These are phyloP conservation scores for Tricholoma sp. DNA, from an alignment of 768 basidiomycete genomes.

Conservation along the genomic window DNA sequence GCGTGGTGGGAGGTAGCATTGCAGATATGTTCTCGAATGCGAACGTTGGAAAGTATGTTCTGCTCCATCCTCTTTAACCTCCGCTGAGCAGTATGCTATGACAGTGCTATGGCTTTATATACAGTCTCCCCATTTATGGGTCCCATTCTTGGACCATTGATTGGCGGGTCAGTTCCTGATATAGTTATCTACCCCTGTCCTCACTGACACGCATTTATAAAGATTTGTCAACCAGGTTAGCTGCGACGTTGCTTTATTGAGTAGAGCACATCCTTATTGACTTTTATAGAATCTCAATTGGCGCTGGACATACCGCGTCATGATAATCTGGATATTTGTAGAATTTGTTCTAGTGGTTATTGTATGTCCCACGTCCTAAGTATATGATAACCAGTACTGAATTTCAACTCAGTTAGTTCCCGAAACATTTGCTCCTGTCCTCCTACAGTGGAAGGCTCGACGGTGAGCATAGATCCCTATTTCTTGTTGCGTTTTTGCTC, in stretches of 20 bases:
- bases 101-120: slow-evolving; percentile 50
- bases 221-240: slow-evolving; percentile 67
- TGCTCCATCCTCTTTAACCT: neutral
- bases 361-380: slow-evolving; percentile 29
- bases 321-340: slow-evolving; percentile 63
- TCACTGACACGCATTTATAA: neutral
- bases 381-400: neutral
- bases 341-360: slow-evolving; percentile 47
- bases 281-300: slow-evolving; percentile 45
- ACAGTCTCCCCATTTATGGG: slow-evolving; percentile 50
- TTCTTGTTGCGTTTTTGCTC: slow-evolving; percentile 5
- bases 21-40: slow-evolving; percentile 52
- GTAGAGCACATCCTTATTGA: neutral
- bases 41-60: slow-evolving; percentile 52
- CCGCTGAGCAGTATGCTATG: neutral
- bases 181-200: neutral
- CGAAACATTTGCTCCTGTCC: slow-evolving; percentile 64
- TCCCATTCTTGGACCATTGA: slow-evolving; percentile 49
- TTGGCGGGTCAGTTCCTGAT: slow-evolving; percentile 44
- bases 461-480: slow-evolving; percentile 25
- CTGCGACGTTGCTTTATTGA: neutral
- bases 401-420: slow-evolving; percentile 46
- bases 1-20: slow-evolving; percentile 54
- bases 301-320: slow-evolving; percentile 76
- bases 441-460: slow-evolving; percentile 55